Conservation (phyloP, 2,329 filamentous ascomycete species). For the Pseudocercospora musae region DNA sequence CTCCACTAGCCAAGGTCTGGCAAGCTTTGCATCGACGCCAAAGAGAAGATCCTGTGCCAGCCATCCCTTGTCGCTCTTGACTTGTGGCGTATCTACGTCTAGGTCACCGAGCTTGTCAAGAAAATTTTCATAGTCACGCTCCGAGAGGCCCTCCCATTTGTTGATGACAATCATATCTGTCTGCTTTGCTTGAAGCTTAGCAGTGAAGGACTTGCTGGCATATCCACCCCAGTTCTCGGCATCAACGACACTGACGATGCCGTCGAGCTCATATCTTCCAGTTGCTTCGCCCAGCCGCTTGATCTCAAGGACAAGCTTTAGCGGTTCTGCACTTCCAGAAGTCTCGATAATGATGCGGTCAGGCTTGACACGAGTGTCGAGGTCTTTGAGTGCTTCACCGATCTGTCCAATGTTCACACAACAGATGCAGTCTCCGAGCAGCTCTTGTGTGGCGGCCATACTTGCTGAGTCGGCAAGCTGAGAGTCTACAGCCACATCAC, state of each 20-base stretch:
- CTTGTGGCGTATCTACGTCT: constrained; percentile 71
- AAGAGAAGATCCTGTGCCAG: constrained; percentile 78
- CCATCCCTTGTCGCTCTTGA: constrained; percentile 78
- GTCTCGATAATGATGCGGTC: constrained; percentile 95
- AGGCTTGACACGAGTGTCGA: constrained; percentile 60
- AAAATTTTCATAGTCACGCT: constrained; percentile 72
- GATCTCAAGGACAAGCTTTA: constrained; percentile 85
- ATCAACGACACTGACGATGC: constrained; percentile 84
- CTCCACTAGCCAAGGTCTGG: constrained; percentile 44
- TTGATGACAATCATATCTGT: constrained; percentile 90
- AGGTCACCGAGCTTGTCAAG: constrained; percentile 76
- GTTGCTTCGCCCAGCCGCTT: constrained; percentile 73
- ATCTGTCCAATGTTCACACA: constrained; percentile 96
- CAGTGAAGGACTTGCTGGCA: constrained; percentile 85
- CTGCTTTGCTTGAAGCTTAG: constrained; percentile 80
- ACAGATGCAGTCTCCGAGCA: constrained; percentile 97
- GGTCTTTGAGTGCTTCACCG: constrained; percentile 71
- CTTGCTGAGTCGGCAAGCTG: constrained; percentile 79
- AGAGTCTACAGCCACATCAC: constrained; percentile 88
- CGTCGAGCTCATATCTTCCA: constrained; percentile 71
- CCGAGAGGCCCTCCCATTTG: constrained; percentile 79
- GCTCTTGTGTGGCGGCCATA: constrained; percentile 84
- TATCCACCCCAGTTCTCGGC: constrained; percentile 95
- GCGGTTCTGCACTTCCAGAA: constrained; percentile 75
- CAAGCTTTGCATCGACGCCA: constrained; percentile 80